Base-by-base conservation (phyloP, 2,329 filamentous ascomycete genomes). In the Verticillium dahliae region DNA sequence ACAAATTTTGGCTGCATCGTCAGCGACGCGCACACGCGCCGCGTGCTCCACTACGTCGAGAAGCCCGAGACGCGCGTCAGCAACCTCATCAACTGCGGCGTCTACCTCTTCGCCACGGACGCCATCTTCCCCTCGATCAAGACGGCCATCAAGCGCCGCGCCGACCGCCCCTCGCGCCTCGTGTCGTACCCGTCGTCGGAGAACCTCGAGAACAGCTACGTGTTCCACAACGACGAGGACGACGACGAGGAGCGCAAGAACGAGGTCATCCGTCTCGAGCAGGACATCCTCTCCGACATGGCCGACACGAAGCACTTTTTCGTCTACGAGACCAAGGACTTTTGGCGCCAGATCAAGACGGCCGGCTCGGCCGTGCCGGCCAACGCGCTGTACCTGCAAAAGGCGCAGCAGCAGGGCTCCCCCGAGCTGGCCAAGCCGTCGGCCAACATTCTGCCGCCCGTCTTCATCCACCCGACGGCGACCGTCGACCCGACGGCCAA, bases 301-400 rank as follows among this genome's bases (percentile, higher is more conserved):
- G 94, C 95, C 64, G 95, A 98, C 78, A 97, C 87, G 85, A 95
- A 96, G 79, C 91, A 95, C 76, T 99, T 99, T 82, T 98, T 92
- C 78, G 95, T 98, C 37, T 90, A 97, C 75, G 95, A 99, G 81
- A 98, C 94, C 67, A 96, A 96, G 80, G 95, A 98, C 76, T 99
- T 99, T 78, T 99, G 95, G 95, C 92, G 95, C 69, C 95, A 99
- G 82, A 98, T 99, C 85, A 99, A 99, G 85, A 97, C 95, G 1
- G 95, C 95, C 63, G 95, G 95, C 63, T 98, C 94, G 6, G 95
- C 95, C 58, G 92, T 99, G 34, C 95, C 95, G 15, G 95, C 95
- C 65, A 98, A 98, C 72, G 95, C 95, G 14, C 85, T 99, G 38
- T 99, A 99, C 78, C 86, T 99, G 60, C 92, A 96, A 74, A 92